phyloP scores from a whole-genome alignment of 768 basidiomycete genomes.

The Pilatotrama ljubarskyi region DNA sequence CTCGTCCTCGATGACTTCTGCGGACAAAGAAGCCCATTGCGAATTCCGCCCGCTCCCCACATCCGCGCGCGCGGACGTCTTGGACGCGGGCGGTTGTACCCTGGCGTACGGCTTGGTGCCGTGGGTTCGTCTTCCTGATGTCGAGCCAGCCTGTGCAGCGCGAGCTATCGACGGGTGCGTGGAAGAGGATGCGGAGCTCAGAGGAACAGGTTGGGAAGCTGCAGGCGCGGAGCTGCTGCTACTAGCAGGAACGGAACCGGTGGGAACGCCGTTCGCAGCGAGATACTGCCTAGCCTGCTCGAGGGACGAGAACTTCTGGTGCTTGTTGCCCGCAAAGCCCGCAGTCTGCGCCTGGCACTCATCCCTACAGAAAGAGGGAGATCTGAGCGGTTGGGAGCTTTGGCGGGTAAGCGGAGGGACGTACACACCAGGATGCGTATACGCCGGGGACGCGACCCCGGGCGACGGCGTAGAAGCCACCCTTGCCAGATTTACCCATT shows the following conservation, averaged over 20 bases:
- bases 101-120: neutral
- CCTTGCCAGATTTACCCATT: constrained; percentile 43
- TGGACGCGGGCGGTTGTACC: neutral
- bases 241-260: neutral
- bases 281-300: constrained; percentile 63
- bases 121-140: neutral
- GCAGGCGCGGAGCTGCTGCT: neutral
- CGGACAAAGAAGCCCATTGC: constrained; percentile 11
- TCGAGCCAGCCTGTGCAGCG: neutral
- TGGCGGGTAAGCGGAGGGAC: neutral
- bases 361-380: constrained; percentile 44
- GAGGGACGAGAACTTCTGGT: constrained; percentile 64
- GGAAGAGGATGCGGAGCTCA: neutral
- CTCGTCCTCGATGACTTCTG: constrained; percentile 27
- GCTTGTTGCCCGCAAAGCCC: constrained; percentile 58
- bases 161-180: neutral
- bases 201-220: neutral
- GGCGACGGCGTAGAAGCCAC: constrained; percentile 69
- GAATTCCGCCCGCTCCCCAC: neutral
- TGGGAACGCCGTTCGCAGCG: constrained; percentile 11
- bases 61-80: neutral
- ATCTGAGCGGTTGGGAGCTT: neutral
- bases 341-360: constrained; percentile 72
- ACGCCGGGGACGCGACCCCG: constrained; percentile 66
- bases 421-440: constrained; percentile 65